A percentile compares a stretch with the other conserved stretches of the same genome.
phyloP scores from a whole-genome alignment of 176 grass and related monocot genomes.

The Guadua angustifolia region DNA sequence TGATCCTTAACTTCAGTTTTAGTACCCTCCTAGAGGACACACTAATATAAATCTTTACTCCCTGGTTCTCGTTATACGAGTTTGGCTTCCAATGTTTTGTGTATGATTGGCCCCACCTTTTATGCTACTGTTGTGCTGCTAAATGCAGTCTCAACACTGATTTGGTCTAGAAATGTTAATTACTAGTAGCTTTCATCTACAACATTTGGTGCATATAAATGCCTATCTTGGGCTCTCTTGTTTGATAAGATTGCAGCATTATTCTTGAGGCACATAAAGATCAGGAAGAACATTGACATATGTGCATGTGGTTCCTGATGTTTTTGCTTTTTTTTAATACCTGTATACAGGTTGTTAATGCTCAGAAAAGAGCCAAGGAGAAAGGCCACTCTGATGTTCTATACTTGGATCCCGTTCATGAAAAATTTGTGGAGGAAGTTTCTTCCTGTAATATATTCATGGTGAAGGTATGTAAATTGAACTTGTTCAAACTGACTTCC shows the following conservation, averaged over 20 bases:
- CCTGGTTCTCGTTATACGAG: background rate
- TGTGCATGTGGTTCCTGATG: background rate
- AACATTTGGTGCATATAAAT: slow-evolving; percentile 1
- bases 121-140: background rate
- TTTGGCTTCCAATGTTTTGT: background rate
- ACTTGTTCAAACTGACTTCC: slow-evolving; percentile 10
- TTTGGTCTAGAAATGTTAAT: background rate
- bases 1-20: background rate
- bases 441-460: slow-evolving; percentile 99
- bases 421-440: slow-evolving; percentile 92
- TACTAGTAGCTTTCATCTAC: background rate
- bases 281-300: slow-evolving; percentile 9
- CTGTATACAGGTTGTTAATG: slow-evolving; percentile 66
- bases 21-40: slow-evolving; percentile 10
- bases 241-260: slow-evolving; percentile 1
- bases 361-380: slow-evolving; percentile 78
- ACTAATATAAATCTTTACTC: background rate
- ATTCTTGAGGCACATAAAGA: background rate
- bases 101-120: background rate
- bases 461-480: slow-evolving; percentile 62
- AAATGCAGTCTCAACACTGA: background rate
- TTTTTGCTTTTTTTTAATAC: slow-evolving; percentile 5
- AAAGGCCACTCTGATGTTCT: slow-evolving; percentile 88
- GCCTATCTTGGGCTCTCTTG: background rate
- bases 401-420: slow-evolving; percentile 81